Conservation (phyloP, 2,329 filamentous ascomycete species). For the Colletotrichum liriopes region DNA sequence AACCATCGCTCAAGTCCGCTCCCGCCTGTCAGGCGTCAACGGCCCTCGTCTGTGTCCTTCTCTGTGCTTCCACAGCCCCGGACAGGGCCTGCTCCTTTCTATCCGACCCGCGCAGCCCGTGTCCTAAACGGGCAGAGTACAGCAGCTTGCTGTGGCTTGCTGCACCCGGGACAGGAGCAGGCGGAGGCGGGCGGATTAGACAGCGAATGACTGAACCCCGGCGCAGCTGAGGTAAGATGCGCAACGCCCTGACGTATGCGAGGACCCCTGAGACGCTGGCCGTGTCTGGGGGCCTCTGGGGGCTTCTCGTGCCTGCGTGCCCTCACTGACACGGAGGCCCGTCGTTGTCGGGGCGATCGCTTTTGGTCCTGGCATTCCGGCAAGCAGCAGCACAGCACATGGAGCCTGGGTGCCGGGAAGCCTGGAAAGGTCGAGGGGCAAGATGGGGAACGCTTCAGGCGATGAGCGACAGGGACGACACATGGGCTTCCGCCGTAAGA, state of each 20-base stretch:
- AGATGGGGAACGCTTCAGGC: slow-evolving; percentile 27
- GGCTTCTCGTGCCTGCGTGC: not conserved
- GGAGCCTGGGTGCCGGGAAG: not conserved
- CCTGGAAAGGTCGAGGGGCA: slow-evolving; percentile 15
- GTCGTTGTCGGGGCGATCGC: slow-evolving; percentile 35
- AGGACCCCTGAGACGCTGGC: slow-evolving; percentile 32
- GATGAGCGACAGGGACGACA: slow-evolving; percentile 42
- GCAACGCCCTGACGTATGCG: slow-evolving; percentile 36
- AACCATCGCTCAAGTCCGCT: slow-evolving; percentile 24
- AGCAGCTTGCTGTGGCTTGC: slow-evolving; percentile 37
- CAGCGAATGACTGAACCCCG: slow-evolving; percentile 25
- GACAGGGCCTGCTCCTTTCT: slow-evolving; percentile 23
- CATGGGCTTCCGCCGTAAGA: slow-evolving; percentile 31
- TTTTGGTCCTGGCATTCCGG: not conserved
- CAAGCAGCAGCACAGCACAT: not conserved
- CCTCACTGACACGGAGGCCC: slow-evolving; percentile 19
- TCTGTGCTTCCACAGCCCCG: slow-evolving; percentile 40
- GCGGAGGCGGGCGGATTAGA: slow-evolving; percentile 24
- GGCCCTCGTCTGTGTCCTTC: slow-evolving; percentile 37
- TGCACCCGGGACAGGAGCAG: slow-evolving; percentile 12
- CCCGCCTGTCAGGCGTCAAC: slow-evolving; percentile 34
- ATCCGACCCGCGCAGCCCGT: slow-evolving; percentile 25
- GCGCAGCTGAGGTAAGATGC: slow-evolving; percentile 39
- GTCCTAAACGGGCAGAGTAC: slow-evolving; percentile 33
- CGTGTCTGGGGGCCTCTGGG: not conserved